Evolutionary conservation across 805 yeast species (phyloP).

Genomic region (Metschnikowia orientalis): DNA sequence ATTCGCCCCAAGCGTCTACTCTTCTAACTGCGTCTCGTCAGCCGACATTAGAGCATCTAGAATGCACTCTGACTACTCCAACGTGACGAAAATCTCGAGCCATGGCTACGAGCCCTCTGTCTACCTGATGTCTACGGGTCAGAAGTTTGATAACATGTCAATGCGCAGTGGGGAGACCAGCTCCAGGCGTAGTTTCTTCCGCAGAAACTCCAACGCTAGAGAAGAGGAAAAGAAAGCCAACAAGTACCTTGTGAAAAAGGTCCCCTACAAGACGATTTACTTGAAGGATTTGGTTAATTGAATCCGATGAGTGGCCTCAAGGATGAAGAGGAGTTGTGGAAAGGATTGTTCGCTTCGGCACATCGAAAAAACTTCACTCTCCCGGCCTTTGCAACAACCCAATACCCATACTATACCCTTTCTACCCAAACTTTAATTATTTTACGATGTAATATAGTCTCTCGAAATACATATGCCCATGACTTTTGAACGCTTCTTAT

Average conservation of each 20-base stretch:
- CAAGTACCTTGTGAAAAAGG: conserved; percentile 25
- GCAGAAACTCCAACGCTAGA: conserved; percentile 1
- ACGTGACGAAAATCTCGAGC: not conserved
- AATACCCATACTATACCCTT: conserved; percentile 1
- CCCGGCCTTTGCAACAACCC: not conserved
- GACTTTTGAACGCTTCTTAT: too few species aligned
- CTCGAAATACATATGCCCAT: too few species aligned
- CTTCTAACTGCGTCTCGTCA: conserved; percentile 15
- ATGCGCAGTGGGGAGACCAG: not conserved
- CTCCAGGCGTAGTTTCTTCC: conserved; percentile 1
- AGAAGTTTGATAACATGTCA: conserved; percentile 3
- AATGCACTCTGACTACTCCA: not conserved
- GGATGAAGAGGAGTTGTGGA: conserved; percentile 1
- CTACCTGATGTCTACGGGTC: conserved; percentile 7
- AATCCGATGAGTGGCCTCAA: too few species aligned
- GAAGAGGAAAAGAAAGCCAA: conserved; percentile 15
- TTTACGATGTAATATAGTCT: conserved; percentile 3
- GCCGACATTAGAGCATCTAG: conserved; percentile 10
- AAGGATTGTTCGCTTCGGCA: conserved; percentile 11
- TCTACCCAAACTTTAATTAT: conserved; percentile 2
- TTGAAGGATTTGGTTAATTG: conserved; percentile 16
- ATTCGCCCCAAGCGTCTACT: conserved; percentile 4
- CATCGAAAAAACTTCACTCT: conserved; percentile 7
- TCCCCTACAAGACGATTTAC: conserved; percentile 21
- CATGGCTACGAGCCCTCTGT: conserved; percentile 12